Conservation (phyloP, 176 grass and related monocot genomes). For the Bonia amplexicaulis region DNA sequence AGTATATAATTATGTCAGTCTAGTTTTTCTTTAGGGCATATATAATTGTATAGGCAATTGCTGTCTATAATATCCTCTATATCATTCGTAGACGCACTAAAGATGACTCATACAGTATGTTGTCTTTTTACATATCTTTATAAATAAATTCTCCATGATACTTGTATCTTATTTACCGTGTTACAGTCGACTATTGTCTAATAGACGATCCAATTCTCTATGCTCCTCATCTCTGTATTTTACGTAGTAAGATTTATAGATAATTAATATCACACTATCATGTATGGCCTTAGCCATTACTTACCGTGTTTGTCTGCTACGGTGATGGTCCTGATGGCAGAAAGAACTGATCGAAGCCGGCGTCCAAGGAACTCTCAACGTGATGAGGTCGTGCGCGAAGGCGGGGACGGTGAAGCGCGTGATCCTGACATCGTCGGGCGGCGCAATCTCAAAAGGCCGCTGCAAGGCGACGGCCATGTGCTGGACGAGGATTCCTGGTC, state of each 20-base stretch:
- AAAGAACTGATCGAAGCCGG: conserved; percentile 29
- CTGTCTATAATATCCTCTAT: background rate
- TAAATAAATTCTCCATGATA: too few species aligned
- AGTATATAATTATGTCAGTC: background rate
- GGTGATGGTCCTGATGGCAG: background rate
- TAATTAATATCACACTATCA: too few species aligned
- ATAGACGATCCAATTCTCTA: too few species aligned
- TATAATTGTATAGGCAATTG: background rate
- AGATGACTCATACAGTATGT: background rate
- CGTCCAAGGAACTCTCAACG: conserved; percentile 21
- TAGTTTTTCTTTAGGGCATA: background rate
- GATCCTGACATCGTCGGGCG: conserved; percentile 29
- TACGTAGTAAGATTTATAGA: too few species aligned
- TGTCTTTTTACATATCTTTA: too few species aligned
- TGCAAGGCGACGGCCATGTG: background rate
- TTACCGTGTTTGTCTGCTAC: background rate
- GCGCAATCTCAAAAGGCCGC: background rate
- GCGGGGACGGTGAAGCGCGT: conserved; percentile 28
- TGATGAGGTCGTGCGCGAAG: conserved; percentile 24
- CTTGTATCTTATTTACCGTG: too few species aligned
- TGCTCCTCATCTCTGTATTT: too few species aligned
- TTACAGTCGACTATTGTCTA: too few species aligned
- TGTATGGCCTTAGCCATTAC: background rate
- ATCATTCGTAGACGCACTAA: background rate
- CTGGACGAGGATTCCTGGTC: conserved; percentile 36